Evolutionary conservation across 1,284 basidiomycete genomes (phyloP).

Genomic region (Kwoniella shivajii): DNA sequence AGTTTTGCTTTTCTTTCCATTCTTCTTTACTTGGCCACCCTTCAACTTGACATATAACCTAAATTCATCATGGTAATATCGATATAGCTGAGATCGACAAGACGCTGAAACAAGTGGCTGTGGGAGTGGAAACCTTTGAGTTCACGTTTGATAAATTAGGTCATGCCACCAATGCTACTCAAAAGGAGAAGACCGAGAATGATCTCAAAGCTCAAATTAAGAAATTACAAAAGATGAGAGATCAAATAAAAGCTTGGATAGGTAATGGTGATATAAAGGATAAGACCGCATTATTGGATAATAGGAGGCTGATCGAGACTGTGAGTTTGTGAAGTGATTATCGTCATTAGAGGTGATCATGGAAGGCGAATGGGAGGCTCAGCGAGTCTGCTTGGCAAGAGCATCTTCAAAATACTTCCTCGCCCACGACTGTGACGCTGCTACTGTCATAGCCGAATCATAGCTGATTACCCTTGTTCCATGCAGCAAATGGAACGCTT

Average conservation of each 20-base stretch:
- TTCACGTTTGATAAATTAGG: conserved; percentile 96
- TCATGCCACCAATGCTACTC: conserved; percentile 80
- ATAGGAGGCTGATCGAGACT: conserved; percentile 94
- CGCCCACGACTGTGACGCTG: too few relatives aligned
- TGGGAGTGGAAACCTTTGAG: conserved; percentile 94
- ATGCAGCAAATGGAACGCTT: conserved; percentile 99
- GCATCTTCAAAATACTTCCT: too few relatives aligned
- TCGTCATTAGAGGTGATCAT: neutral
- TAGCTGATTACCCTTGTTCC: neutral
- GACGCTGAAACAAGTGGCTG: conserved; percentile 89
- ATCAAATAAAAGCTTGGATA: conserved; percentile 99
- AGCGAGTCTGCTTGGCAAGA: too few relatives aligned
- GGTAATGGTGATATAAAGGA: conserved; percentile 99
- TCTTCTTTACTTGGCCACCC: neutral
- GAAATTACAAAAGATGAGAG: conserved; percentile 94
- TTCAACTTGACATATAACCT: neutral
- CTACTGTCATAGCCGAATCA: too few relatives aligned
- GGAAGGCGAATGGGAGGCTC: neutral
- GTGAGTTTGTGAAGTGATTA: conserved; percentile 61
- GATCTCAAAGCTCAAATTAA: conserved; percentile 98
- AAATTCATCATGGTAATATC: neutral
- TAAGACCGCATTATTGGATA: conserved; percentile 89
- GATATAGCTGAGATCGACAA: conserved; percentile 88
- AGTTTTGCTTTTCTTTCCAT: neutral
- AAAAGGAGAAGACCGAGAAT: conserved; percentile 94